Evolutionary conservation across 2,329 filamentous ascomycete species (phyloP), one percentile per base, ranked within the genome.

Genomic region (Venturiaceae sp.): DNA sequence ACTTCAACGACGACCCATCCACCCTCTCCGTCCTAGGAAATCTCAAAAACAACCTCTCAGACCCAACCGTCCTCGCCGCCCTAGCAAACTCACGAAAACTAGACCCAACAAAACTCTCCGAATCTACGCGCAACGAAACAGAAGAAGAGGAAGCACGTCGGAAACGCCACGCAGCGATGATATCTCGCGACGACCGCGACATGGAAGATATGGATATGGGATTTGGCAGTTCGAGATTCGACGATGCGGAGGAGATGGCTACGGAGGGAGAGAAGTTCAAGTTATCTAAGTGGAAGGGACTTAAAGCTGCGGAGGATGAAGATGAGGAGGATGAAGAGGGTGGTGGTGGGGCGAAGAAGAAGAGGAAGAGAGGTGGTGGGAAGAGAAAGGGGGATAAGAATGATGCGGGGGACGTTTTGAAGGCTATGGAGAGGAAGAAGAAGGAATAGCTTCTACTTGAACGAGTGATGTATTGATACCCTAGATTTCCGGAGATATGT

Each of bases 131-230:
- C 7, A 69, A 69, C 7, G 70, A 72, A 2, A 72, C 74, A 3
- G 73, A 74, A 5, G 83, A 83, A 1, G 82, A 84, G 61, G 82
- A 86, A 62, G 84, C 85, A 54, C 85, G 87, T 7, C 83, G 86
- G 55, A 86, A 84, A 70, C 75, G 73, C 58, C 75, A 74, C 6
- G 75, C 74, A 13, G 86, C 83, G 63, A 87, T 96, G 76, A 77
- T 96, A 60, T 83, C 77, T 9, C 75, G 74, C n/a, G 73, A 85
- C 58, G 87, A 88, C 64, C 83, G 92, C 53, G 92, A 97, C 69
- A 84, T 91, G 53, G 85, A 92, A 59, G 92, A 99, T 72, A 81
- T 99, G 74, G 94, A 99, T 67, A 83, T 97, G 78, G 92, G 92
- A 61, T 97, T 99, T 67, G 94, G 94, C 34, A 89, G 85, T 21